Conservation (phyloP, 495 filamentous ascomycete genomes). For the Filosporella fistucella region DNA sequence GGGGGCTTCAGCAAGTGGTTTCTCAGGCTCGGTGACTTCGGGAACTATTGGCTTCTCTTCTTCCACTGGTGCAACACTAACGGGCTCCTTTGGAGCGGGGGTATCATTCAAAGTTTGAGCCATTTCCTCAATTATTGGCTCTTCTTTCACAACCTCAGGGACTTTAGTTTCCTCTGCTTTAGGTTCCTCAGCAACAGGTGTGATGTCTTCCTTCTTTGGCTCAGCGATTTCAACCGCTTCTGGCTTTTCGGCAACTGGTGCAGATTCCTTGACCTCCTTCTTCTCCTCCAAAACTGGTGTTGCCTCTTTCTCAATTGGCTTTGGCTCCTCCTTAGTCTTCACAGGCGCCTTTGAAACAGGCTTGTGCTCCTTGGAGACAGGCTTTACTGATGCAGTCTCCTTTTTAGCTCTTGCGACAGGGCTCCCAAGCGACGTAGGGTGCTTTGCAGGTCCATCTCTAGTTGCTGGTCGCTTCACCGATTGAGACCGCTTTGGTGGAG, state of each 20-base stretch:
- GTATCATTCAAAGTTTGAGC: too few relatives aligned
- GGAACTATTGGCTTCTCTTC: too few relatives aligned
- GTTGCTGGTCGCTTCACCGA: conserved; percentile 19
- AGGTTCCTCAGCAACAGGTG: not conserved
- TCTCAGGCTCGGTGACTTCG: not conserved
- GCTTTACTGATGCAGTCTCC: conserved; percentile 23
- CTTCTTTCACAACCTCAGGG: conserved; percentile 9
- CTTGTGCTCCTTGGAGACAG: conserved; percentile 5
- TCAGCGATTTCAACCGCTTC: conserved; percentile 12
- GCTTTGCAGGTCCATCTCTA: conserved; percentile 17
- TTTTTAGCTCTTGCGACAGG: conserved; percentile 17
- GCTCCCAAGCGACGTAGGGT: conserved; percentile 12
- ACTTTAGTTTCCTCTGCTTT: conserved; percentile 2
- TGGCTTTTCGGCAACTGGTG: conserved; percentile 6
- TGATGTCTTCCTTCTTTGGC: conserved; percentile 8
- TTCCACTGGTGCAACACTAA: too few relatives aligned
- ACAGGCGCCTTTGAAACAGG: not conserved
- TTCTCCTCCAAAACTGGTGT: not conserved
- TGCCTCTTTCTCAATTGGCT: not conserved
- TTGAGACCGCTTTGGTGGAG: conserved; percentile 20
- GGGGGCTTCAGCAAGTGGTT: not conserved
- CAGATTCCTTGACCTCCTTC: not conserved
- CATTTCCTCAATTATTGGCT: not conserved
- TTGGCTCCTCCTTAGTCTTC: conserved; percentile 3
- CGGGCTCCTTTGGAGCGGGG: too few relatives aligned